Evolutionary conservation across 2,329 filamentous ascomycete genomes (phyloP).

Genomic region (Alternaria sp.): DNA sequence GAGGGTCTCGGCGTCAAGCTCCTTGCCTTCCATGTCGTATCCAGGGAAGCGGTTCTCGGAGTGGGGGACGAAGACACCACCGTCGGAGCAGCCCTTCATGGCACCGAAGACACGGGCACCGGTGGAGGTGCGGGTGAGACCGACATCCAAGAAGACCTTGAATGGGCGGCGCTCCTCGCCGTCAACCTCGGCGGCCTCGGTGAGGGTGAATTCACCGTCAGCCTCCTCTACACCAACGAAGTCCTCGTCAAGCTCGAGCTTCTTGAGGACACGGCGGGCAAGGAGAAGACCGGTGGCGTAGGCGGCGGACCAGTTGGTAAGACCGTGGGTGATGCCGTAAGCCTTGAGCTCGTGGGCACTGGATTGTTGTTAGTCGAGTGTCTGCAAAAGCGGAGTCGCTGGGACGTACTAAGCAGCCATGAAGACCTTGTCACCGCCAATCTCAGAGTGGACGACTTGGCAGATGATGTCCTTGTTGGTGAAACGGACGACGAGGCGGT

Average conservation of each 20-base stretch:
- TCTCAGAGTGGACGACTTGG: constrained; percentile 96
- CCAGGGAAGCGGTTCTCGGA: constrained; percentile 99
- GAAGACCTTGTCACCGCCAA: constrained; percentile 98
- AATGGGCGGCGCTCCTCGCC: constrained; percentile 92
- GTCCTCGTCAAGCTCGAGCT: constrained; percentile 92
- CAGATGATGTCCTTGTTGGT: constrained; percentile 99
- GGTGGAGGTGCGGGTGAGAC: constrained; percentile 95
- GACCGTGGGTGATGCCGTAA: constrained; percentile 97
- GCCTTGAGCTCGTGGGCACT: constrained; percentile 91
- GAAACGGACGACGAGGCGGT: constrained; percentile 98
- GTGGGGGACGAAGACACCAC: constrained; percentile 96
- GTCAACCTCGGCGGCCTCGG: constrained; percentile 92
- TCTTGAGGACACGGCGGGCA: constrained; percentile 94
- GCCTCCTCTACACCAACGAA: constrained; percentile 97
- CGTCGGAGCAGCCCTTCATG: constrained; percentile 99
- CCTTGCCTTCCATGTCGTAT: constrained; percentile 96
- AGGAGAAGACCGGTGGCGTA: constrained; percentile 97
- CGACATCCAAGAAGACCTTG: constrained; percentile 99
- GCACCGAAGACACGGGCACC: constrained; percentile 99
- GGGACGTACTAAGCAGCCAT: constrained; percentile 40
- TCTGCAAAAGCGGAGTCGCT: background rate
- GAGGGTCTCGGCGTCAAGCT: constrained; percentile 95
- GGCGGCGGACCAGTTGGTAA: constrained; percentile 99
- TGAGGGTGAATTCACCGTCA: constrained; percentile 94
- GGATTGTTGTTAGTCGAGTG: constrained; percentile 11